These are phyloP conservation scores for Didymella exigua DNA, from an alignment of 2,329 filamentous ascomycete species.

Conservation along the genomic window DNA sequence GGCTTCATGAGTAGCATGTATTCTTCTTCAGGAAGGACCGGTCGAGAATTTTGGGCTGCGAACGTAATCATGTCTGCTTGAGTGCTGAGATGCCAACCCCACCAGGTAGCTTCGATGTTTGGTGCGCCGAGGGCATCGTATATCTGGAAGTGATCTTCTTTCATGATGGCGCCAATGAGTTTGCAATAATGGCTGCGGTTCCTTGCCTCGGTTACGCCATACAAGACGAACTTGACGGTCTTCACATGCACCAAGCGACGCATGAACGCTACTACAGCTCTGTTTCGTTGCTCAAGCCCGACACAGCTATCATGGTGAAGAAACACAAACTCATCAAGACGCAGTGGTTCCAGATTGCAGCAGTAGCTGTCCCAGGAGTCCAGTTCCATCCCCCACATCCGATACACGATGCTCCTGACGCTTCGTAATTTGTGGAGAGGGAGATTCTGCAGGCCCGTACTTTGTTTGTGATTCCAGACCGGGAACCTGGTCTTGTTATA, in stretches of 20 bases:
- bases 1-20: conserved; percentile 49
- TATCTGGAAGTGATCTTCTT: conserved; percentile 49
- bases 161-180: conserved; percentile 48
- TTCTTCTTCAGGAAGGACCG: conserved; percentile 40
- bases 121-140: conserved; percentile 43
- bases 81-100: conserved; percentile 46
- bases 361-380: conserved; percentile 40
- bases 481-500: conserved; percentile 46
- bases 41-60: conserved; percentile 33
- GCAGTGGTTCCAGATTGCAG: conserved; percentile 36
- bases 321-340: conserved; percentile 35
- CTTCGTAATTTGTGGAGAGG: conserved; percentile 19
- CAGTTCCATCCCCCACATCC: conserved; percentile 24
- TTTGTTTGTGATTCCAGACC: conserved; percentile 13
- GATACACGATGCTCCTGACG: conserved; percentile 41
- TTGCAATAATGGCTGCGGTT: conserved; percentile 32
- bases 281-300: neutral
- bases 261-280: conserved; percentile 28
- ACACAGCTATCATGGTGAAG: conserved; percentile 16
- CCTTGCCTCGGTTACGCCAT: conserved; percentile 3
- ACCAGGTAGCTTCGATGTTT: conserved; percentile 46
- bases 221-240: conserved; percentile 43
- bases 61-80: conserved; percentile 39
- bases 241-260: conserved; percentile 43
- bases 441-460: neutral